Evolutionary conservation across 2,329 filamentous ascomycete species (phyloP), one percentile per base, ranked within the genome.

Genomic region (Monosporascus sp.): DNA sequence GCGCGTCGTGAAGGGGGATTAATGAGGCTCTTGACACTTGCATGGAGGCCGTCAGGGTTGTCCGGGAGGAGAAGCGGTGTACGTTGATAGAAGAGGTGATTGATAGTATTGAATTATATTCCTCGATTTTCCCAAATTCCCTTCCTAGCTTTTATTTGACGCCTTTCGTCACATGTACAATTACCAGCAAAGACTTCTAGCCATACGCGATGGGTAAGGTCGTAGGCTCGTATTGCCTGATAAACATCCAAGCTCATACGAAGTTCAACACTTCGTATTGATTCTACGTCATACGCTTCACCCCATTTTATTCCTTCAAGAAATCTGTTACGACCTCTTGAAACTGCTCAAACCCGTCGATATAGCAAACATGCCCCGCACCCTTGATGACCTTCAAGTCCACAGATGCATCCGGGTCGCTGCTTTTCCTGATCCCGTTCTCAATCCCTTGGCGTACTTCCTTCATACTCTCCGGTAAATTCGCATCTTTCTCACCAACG

Each of bases 401-500:
- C n/a, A 72, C 63, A 14, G 44, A 48, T 14, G 48, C 34, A 49
- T 51, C 7, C 52, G 59, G 3, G 51, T 51, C 53, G 62, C 68
- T 2, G 64, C 62, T 9, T 34, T 34, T 34, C 6, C 54, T 53
- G 22, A 73, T 65, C 0, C 71, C 65, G 14, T 60, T 50, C 47
- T 74, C 65, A 22, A 75, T 63, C 42, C 64, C 62, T 9, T 61
- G 58, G 17, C 70, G 61, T 65, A 75, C 71, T 8, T 64, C 64
- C 24, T 62, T 54, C 73, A 76, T 76, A 17, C 62, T 64, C 50
- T 64, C 52, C 0, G 70, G 70, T 20, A 75, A 55, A 52, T 75
- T 70, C 7, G 69, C 70, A 54, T 74, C 73, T 34, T 72, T 71
- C 53, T 74, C 70, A 0, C 74, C 71, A 0, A 71, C 72, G 2